Evolutionary conservation across 2,329 filamentous ascomycete genomes (phyloP).

Genomic region (Fusarium sp.): DNA sequence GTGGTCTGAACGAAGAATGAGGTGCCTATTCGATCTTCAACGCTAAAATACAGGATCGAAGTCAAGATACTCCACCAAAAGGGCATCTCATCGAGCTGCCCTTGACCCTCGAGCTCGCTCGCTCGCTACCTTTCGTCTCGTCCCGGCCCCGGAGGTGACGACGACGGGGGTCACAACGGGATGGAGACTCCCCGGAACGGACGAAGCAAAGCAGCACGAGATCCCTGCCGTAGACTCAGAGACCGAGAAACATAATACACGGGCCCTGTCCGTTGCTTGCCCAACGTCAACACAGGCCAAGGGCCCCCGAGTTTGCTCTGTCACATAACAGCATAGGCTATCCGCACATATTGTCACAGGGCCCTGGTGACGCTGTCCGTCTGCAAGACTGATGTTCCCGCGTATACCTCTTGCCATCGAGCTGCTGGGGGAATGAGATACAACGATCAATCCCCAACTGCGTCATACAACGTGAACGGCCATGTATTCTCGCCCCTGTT

Average conservation of each 20-base stretch:
- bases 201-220: slow-evolving; percentile 33
- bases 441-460: slow-evolving; percentile 33
- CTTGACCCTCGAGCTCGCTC: slow-evolving; percentile 15
- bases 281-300: slow-evolving; percentile 37
- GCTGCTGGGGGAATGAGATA: slow-evolving; percentile 32
- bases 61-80: slow-evolving; percentile 17
- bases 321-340: slow-evolving; percentile 24
- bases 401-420: slow-evolving; percentile 37
- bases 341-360: slow-evolving; percentile 34
- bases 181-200: slow-evolving; percentile 36
- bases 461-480: slow-evolving; percentile 32
- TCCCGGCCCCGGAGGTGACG: slow-evolving; percentile 37
- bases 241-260: slow-evolving; percentile 38
- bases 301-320: slow-evolving; percentile 37
- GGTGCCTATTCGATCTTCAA: slow-evolving; percentile 9
- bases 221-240: slow-evolving; percentile 37
- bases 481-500: slow-evolving; percentile 20
- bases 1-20: slow-evolving; percentile 12
- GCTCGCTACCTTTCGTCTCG: slow-evolving; percentile 11
- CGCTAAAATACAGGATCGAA: slow-evolving; percentile 19
- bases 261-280: slow-evolving; percentile 46
- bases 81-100: slow-evolving; percentile 1
- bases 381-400: slow-evolving; percentile 28
- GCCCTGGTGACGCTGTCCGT: slow-evolving; percentile 1
- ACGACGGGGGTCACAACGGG: slow-evolving; percentile 40